Conservation (phyloP, 78 protist species). For the Dictyostelium intermedium region DNA sequence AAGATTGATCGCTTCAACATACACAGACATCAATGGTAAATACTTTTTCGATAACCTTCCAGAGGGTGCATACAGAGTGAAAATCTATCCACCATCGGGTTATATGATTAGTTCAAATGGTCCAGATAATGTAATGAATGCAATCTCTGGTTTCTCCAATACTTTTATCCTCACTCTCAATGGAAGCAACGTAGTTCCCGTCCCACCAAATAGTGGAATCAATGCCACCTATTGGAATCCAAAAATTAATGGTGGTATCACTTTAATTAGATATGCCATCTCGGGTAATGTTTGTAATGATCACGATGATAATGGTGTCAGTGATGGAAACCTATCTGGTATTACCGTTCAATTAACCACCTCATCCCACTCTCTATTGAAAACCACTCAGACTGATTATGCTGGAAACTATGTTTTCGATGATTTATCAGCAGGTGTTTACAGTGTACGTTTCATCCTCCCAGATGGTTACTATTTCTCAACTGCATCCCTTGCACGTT, state of each 20-base stretch:
- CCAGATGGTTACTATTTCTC: background rate
- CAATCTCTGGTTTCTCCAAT: background rate
- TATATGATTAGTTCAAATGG: background rate
- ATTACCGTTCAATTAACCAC: background rate
- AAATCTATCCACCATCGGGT: background rate
- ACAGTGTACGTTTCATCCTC: background rate
- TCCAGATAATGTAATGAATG: constrained; percentile 4
- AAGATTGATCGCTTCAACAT: background rate
- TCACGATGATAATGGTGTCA: constrained; percentile 14
- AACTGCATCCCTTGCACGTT: background rate
- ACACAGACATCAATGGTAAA: constrained; percentile 18
- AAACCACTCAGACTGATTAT: background rate
- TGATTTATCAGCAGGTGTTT: background rate
- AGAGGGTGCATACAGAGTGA: constrained; percentile 2
- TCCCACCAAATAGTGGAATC: background rate
- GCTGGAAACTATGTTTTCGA: constrained; percentile 20
- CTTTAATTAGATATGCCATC: background rate
- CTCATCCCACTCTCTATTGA: background rate
- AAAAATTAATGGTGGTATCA: constrained; percentile 1
- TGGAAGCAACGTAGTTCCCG: background rate
- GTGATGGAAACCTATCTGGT: constrained; percentile 15
- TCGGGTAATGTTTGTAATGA: constrained; percentile 24
- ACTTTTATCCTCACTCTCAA: background rate
- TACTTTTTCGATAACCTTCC: constrained; percentile 27
- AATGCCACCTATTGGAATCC: constrained; percentile 49